Percentiles rank a stretch among this genome's conserved stretches.
phyloP scores from a whole-genome alignment of 805 yeast species.

The Saturnispora halmiae region DNA sequence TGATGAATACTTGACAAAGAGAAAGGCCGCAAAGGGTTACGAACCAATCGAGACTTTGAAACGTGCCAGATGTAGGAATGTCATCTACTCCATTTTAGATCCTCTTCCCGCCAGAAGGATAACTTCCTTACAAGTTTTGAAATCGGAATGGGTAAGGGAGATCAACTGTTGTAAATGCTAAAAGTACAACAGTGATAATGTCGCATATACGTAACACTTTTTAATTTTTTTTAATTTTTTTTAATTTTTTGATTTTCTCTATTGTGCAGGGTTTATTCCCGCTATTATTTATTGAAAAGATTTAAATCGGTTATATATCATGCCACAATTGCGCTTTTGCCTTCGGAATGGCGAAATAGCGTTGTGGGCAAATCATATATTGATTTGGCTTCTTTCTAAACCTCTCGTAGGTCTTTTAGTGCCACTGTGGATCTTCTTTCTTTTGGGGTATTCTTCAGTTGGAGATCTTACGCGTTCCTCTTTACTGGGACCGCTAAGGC shows the following conservation, averaged over 20 bases:
- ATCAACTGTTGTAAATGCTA: conserved; percentile 55
- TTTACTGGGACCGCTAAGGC: no score
- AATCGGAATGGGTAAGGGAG: conserved; percentile 94
- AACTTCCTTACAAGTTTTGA: conserved; percentile 78
- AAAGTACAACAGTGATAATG: not conserved
- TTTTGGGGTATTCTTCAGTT: not conserved
- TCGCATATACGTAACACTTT: not conserved
- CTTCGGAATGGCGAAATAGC: conserved; percentile 1
- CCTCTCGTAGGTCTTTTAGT: not conserved
- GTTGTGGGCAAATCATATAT: not conserved
- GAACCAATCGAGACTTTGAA: conserved; percentile 84
- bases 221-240: not conserved
- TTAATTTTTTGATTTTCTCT: no score
- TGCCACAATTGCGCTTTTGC: no score
- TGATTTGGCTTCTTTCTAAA: not conserved
- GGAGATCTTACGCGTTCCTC: not conserved
- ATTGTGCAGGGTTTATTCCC: no score
- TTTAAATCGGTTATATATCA: no score
- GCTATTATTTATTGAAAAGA: no score
- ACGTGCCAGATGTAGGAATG: conserved; percentile 84
- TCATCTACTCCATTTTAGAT: conserved; percentile 84
- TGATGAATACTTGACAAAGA: conserved; percentile 59
- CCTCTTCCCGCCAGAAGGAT: conserved; percentile 85
- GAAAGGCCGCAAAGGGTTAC: conserved; percentile 79
- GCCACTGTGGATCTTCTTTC: not conserved